Evolutionary conservation across 805 yeast genomes (phyloP).

Genomic region (Metschnikowia lunata): DNA sequence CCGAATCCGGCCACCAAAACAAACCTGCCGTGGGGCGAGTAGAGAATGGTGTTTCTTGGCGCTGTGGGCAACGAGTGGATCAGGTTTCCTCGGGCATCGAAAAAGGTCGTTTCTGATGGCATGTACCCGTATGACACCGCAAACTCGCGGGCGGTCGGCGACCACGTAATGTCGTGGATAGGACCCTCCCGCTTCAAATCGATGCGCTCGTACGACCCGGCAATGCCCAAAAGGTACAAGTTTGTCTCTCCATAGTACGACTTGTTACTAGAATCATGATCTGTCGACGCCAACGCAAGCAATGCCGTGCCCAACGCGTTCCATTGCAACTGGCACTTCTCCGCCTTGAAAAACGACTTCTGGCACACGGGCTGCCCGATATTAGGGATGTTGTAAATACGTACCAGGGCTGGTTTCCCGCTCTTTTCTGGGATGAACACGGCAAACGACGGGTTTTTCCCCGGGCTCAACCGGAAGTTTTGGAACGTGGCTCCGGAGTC

Average conservation of each 20-base stretch:
- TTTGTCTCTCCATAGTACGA: constrained; percentile 97
- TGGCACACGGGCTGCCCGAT: constrained; percentile 74
- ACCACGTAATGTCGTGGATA: constrained; percentile 96
- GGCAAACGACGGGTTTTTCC: constrained; percentile 84
- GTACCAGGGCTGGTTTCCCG: constrained; percentile 87
- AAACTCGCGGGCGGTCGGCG: constrained; percentile 92
- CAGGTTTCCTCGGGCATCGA: constrained; percentile 88
- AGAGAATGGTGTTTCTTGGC: constrained; percentile 83
- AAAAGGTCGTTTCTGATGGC: constrained; percentile 95
- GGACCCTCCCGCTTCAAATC: constrained; percentile 91
- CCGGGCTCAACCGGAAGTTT: constrained; percentile 72
- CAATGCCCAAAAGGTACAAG: constrained; percentile 82
- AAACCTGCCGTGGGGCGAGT: constrained; percentile 91
- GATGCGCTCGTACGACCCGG: constrained; percentile 88
- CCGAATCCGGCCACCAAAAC: constrained; percentile 97
- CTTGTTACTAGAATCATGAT: constrained; percentile 89
- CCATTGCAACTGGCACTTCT: constrained; percentile 89
- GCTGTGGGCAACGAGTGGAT: constrained; percentile 80
- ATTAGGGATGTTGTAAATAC: constrained; percentile 76
- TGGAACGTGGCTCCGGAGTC: constrained; percentile 49
- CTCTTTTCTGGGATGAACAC: constrained; percentile 81
- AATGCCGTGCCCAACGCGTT: constrained; percentile 91
- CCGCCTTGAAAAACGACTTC: constrained; percentile 93
- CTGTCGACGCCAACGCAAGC: constrained; percentile 90
- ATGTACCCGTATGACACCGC: constrained; percentile 96